A percentile compares a stretch with the other conserved stretches of the same genome.
Evolutionary conservation across 2,329 filamentous ascomycete species (phyloP).

Genomic region (Verticillium albo-atrum): DNA sequence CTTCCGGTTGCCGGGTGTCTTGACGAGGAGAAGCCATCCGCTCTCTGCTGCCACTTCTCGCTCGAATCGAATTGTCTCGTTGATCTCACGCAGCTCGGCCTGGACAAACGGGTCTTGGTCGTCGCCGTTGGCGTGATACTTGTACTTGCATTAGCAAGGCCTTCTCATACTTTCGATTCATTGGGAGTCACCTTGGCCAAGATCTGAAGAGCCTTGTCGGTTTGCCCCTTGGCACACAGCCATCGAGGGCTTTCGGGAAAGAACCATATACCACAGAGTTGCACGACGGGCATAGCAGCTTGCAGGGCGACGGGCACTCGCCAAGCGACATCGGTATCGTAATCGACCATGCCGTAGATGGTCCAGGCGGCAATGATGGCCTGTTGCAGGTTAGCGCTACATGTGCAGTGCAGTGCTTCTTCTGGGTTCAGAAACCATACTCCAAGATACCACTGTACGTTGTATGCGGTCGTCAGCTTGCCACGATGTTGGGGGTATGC

Average conservation of each 20-base stretch:
- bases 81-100: conserved; percentile 56
- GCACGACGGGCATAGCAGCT: conserved; percentile 40
- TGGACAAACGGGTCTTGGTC: conserved; percentile 45
- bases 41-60: conserved; percentile 39
- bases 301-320: conserved; percentile 44
- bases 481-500: conserved; percentile 46
- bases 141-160: no score
- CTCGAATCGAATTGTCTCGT: conserved; percentile 51
- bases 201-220: conserved; percentile 27
- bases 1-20: conserved; percentile 52
- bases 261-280: conserved; percentile 46
- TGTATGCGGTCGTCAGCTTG: conserved; percentile 48
- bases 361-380: conserved; percentile 42
- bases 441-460: conserved; percentile 52
- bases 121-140: conserved; percentile 25
- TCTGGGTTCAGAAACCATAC: no score
- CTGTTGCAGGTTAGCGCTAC: no score
- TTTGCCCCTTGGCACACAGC: conserved; percentile 30
- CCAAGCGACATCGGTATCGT: conserved; percentile 46
- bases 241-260: conserved; percentile 38
- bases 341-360: conserved; percentile 39
- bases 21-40: conserved; percentile 49
- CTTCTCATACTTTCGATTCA: no score
- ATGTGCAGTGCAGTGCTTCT: no score
- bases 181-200: conserved; percentile 17